Percentiles rank a stretch among this genome's conserved stretches.
phyloP scores from a whole-genome alignment of 139 green algal species.

The Picochlorum sp. region DNA sequence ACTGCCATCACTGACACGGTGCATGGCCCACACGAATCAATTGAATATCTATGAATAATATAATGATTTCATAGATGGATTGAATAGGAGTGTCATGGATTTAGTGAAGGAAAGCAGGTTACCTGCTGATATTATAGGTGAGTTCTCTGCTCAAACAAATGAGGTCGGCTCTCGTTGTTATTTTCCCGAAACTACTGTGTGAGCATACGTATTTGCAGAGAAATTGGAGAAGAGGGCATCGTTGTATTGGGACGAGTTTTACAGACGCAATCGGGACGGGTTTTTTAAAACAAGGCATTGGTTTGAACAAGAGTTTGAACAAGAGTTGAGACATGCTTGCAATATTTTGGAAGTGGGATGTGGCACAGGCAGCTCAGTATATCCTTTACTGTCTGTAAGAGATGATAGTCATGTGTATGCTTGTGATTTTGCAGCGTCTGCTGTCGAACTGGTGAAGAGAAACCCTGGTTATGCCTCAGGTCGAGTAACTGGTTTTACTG shows the following conservation, averaged over 20 bases:
- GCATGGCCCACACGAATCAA: too few relatives aligned
- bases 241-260: slow-evolving; percentile 78
- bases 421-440: slow-evolving; percentile 79
- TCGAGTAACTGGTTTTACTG: slow-evolving; percentile 66
- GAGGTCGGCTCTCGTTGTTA: neutral
- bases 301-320: slow-evolving; percentile 57
- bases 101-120: neutral
- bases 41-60: slow-evolving; percentile 1
- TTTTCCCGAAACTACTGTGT: too few relatives aligned
- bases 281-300: slow-evolving; percentile 92
- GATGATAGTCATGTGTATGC: slow-evolving; percentile 51
- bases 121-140: neutral
- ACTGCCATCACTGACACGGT: neutral
- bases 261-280: slow-evolving; percentile 49
- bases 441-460: slow-evolving; percentile 61
- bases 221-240: slow-evolving; percentile 52
- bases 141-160: neutral
- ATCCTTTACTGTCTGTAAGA: slow-evolving; percentile 73
- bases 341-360: slow-evolving; percentile 74
- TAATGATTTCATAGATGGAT: neutral
- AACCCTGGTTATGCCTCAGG: slow-evolving; percentile 15
- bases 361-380: slow-evolving; percentile 86
- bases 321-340: slow-evolving; percentile 15
- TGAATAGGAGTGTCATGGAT: neutral
- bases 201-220: slow-evolving; percentile 20